phyloP scores from a whole-genome alignment of 177 flowering plant species.

The Viscum album region DNA sequence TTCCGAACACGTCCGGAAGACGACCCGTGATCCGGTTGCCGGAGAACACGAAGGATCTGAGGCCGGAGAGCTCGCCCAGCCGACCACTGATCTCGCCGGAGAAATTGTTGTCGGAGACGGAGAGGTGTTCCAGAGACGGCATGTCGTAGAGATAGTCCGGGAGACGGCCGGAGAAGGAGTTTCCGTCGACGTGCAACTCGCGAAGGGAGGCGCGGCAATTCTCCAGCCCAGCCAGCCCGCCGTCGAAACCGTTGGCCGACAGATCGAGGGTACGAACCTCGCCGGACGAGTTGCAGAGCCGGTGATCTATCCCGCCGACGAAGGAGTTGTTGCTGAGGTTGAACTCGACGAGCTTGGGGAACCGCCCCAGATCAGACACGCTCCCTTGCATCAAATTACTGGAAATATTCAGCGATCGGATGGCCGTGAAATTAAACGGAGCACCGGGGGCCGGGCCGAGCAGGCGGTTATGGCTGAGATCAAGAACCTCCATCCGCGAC shows the following conservation, averaged over 20 bases:
- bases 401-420: conserved; percentile 45
- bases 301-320: conserved; percentile 30
- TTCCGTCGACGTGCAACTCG: conserved; percentile 36
- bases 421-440: conserved; percentile 28
- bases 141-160: conserved; percentile 44
- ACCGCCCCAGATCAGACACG: conserved; percentile 24
- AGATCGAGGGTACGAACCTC: conserved; percentile 48
- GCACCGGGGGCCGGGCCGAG: conserved; percentile 29
- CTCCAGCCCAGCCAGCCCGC: conserved; percentile 37
- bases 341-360: conserved; percentile 35
- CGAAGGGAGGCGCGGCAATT: conserved; percentile 44
- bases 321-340: conserved; percentile 63
- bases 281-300: conserved; percentile 32
- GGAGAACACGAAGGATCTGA: conserved; percentile 31
- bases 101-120: conserved; percentile 43
- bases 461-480: conserved; percentile 57
- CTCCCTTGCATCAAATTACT: conserved; percentile 49
- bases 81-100: conserved; percentile 48
- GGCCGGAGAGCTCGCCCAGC: conserved; percentile 53
- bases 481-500: conserved; percentile 50
- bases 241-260: conserved; percentile 47
- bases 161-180: conserved; percentile 48
- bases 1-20: conserved; percentile 53
- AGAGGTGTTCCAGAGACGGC: conserved; percentile 41
- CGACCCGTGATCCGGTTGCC: conserved; percentile 47